phyloP scores from a whole-genome alignment of 163 green algal species.

The Coccomyxa subellipsoidea region DNA sequence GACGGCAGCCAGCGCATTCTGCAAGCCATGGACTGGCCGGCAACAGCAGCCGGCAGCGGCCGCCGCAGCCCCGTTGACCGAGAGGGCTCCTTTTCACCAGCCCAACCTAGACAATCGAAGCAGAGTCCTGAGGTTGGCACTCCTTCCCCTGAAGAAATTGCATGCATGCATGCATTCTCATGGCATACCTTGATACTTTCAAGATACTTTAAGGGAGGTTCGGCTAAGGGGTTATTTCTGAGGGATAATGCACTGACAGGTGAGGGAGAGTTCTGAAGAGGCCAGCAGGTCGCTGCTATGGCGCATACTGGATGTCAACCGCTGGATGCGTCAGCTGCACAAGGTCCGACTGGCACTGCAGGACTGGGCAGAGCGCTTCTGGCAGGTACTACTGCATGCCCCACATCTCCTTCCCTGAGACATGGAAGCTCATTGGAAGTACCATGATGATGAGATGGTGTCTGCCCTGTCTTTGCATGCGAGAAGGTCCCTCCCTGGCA shows the following conservation, averaged over 20 bases:
- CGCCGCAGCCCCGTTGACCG: background rate
- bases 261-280: background rate
- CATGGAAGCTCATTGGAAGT: too few species aligned
- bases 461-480: too few species aligned
- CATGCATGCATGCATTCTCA: background rate
- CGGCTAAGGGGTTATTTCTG: background rate
- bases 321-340: slow-evolving; percentile 16
- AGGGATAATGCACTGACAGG: background rate
- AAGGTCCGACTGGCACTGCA: slow-evolving; percentile 33
- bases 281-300: background rate
- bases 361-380: slow-evolving; percentile 41
- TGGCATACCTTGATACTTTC: background rate
- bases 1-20: slow-evolving; percentile 17
- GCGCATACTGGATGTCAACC: background rate
- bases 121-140: background rate
- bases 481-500: too few species aligned
- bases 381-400: slow-evolving; percentile 20
- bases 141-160: background rate
- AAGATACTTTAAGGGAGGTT: background rate
- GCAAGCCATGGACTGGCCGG: slow-evolving; percentile 38
- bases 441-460: too few species aligned
- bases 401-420: too few species aligned
- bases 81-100: background rate
- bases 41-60: background rate
- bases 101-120: background rate